phyloP scores from a whole-genome alignment of 495 filamentous ascomycete species.

The Umbilicaria muhlenbergii region DNA sequence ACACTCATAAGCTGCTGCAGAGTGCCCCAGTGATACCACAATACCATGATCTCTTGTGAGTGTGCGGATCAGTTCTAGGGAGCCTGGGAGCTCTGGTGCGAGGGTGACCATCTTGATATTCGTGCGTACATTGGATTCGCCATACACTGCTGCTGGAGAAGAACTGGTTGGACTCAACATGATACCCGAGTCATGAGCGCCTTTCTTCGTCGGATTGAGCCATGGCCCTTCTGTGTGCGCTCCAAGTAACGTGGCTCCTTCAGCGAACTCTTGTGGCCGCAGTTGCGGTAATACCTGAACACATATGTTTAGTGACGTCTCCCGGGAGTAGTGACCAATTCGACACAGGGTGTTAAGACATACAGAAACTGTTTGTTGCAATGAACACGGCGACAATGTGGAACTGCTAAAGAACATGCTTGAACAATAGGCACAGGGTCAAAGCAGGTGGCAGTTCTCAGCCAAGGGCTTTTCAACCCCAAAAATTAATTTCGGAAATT shows the following conservation, averaged over 20 bases:
- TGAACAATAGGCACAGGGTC: no score
- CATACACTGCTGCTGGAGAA: conserved; percentile 1
- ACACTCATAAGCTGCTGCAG: conserved; percentile 62
- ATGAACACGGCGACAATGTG: no score
- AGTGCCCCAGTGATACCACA: conserved; percentile 65
- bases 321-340: no score
- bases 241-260: conserved; percentile 66
- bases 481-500: no score
- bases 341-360: no score
- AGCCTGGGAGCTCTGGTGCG: conserved; percentile 58
- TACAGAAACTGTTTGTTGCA: no score
- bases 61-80: conserved; percentile 42
- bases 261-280: conserved; percentile 44
- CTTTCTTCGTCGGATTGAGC: conserved; percentile 50
- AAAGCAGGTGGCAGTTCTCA: neutral
- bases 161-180: conserved; percentile 6
- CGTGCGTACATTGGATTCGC: conserved; percentile 6
- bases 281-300: conserved; percentile 52
- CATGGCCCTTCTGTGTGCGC: conserved; percentile 81
- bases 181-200: conserved; percentile 42
- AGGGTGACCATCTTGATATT: conserved; percentile 62
- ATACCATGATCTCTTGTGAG: conserved; percentile 41
- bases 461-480: neutral
- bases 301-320: neutral
- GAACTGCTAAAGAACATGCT: no score